Base-by-base conservation (phyloP, 805 yeast genomes). In the Barnettozyma wickerhamii region DNA sequence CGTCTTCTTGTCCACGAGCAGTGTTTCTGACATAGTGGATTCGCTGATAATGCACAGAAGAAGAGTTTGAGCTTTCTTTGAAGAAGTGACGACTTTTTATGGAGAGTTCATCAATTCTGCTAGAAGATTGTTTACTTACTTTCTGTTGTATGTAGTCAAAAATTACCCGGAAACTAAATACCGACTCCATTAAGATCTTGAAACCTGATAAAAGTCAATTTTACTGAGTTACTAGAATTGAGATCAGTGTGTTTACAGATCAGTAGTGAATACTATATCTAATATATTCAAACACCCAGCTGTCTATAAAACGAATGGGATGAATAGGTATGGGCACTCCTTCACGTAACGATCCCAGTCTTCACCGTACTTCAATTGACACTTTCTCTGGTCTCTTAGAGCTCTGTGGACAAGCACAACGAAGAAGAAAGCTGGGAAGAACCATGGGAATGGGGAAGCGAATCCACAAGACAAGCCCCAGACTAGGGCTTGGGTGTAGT, bases 391-490 rank as follows among this genome's bases (percentile, higher is more conserved):
- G 67, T 93, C 99, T 69, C 99, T 83, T 50, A 71, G 61, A 32
- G 95, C 88, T 66, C 99, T 82, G 66, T 93, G 99, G 34, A 81
- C 64, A 60, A 93, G 77, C 47, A 89, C 96, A 52, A 82, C 66
- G 47, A 89, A 77, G 79, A 88, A 93, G 70, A 93, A 93, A 18
- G 71, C 68, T 4, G 99, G 97, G 79, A 84, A 91, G 66, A 93
- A 93, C 91, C 95, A 93, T 33, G 97, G 96, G 71, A 91, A 79
- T 37, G 90, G 85, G 3, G 96, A 85, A 24, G 71, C 72, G 63
- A 82, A 80, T 1, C 99, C 99, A 64, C 96, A 88, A 47, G 81
- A 75, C 46, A 93, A 72, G 5, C 91, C 95, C 99, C 99, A 93
- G 34, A 93, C 74, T 53, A 86, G 69, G 37, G 95, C 76, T 69